A percentile compares a stretch with the other conserved stretches of the same genome.
Evolutionary conservation across 768 basidiomycete genomes (phyloP).

Genomic region (Trametes gibbosa): DNA sequence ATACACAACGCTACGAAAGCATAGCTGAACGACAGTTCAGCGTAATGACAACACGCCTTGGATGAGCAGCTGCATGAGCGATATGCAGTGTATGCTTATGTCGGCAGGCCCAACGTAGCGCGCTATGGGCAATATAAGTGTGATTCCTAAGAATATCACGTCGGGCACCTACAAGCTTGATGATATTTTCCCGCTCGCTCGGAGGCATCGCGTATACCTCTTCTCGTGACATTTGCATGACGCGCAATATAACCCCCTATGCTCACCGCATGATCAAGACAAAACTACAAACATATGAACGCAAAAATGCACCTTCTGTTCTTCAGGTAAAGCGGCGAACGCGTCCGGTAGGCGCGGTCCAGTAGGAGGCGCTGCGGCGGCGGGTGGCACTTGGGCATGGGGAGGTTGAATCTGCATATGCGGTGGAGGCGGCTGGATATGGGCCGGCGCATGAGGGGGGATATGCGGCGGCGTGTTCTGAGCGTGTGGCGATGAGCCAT

Average conservation of each 20-base stretch:
- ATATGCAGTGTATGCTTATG: too few species aligned
- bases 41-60: too few species aligned
- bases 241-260: slow-evolving; percentile 73
- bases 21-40: neutral
- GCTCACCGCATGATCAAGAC: neutral
- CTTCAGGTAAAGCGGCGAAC: slow-evolving; percentile 60
- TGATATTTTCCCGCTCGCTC: slow-evolving; percentile 69
- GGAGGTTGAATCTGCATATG: slow-evolving; percentile 12
- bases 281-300: neutral
- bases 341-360: slow-evolving; percentile 34
- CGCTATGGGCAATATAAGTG: slow-evolving; percentile 9
- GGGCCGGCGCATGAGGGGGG: slow-evolving; percentile 14
- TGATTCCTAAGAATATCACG: neutral
- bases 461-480: slow-evolving; percentile 4
- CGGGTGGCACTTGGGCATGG: slow-evolving; percentile 10
- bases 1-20: neutral
- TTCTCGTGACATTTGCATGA: slow-evolving; percentile 79
- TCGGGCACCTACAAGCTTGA: slow-evolving; percentile 70
- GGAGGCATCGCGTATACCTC: slow-evolving; percentile 77
- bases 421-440: slow-evolving; percentile 11
- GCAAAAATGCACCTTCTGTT: slow-evolving; percentile 52
- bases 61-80: too few species aligned
- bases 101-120: slow-evolving; percentile 19
- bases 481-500: neutral
- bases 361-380: slow-evolving; percentile 7